Percentiles rank a stretch among this genome's conserved stretches.
Conservation (phyloP, 805 yeast genomes). For the Yarrowia divulgata region DNA sequence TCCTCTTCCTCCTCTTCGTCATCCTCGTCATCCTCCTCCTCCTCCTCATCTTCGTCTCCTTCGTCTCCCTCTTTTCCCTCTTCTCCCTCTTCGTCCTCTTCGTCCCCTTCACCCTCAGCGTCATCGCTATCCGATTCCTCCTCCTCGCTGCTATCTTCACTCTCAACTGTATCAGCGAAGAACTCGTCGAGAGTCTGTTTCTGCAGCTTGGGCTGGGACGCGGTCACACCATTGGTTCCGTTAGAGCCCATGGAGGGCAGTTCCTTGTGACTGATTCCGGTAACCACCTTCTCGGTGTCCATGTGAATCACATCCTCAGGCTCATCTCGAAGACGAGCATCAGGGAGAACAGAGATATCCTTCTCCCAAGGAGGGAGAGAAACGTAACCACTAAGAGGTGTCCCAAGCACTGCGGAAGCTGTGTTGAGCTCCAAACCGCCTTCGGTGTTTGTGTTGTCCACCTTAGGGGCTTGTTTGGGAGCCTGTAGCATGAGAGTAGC, state of each 20-base stretch:
- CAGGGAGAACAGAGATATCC: slow-evolving; percentile 44
- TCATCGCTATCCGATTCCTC: slow-evolving; percentile 46
- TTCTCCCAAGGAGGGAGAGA: slow-evolving; percentile 58
- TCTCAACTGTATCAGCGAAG: slow-evolving; percentile 57
- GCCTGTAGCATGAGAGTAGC: slow-evolving; percentile 77
- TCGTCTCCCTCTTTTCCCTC: slow-evolving; percentile 48
- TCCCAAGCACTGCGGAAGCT: slow-evolving; percentile 48
- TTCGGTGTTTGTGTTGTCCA: slow-evolving; percentile 5
- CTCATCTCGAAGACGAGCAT: slow-evolving; percentile 51
- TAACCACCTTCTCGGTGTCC: slow-evolving; percentile 42
- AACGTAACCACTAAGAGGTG: slow-evolving; percentile 49
- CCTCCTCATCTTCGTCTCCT: slow-evolving; percentile 47
- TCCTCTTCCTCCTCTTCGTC: slow-evolving; percentile 49
- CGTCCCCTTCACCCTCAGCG: slow-evolving; percentile 48
- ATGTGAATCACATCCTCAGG: slow-evolving; percentile 51
- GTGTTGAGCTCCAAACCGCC: slow-evolving; percentile 48
- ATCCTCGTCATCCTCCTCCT: slow-evolving; percentile 47
- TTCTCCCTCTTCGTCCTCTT: slow-evolving; percentile 46
- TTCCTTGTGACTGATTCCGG: slow-evolving; percentile 37
- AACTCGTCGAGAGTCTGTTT: slow-evolving; percentile 88
- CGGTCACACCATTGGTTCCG: slow-evolving; percentile 43
- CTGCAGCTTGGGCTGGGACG: slow-evolving; percentile 54
- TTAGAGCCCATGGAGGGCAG: slow-evolving; percentile 42
- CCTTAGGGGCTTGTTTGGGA: slow-evolving; percentile 69
- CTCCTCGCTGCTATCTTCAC: slow-evolving; percentile 43